Evolutionary conservation across 805 yeast species (phyloP).

Genomic region (Scheffersomyces amazonensis): DNA sequence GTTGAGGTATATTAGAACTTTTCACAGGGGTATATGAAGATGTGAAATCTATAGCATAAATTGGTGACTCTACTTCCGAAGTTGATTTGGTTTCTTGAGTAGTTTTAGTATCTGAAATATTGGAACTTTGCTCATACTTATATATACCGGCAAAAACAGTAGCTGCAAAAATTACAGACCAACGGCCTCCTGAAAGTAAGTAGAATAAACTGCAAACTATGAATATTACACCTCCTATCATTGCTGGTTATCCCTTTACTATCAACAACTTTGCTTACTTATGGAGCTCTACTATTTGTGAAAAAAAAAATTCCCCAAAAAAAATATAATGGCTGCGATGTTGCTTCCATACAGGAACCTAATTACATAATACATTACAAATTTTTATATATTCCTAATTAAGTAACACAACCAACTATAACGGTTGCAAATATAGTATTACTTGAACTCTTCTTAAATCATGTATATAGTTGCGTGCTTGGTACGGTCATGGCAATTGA

Average conservation of each 20-base stretch:
- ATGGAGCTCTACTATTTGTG: background rate
- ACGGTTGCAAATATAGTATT: too few species aligned
- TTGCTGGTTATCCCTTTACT: background rate
- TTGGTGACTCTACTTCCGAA: constrained; percentile 23
- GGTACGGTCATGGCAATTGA: too few species aligned
- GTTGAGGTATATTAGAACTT: constrained; percentile 15
- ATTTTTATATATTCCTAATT: too few species aligned
- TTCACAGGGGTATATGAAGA: constrained; percentile 24
- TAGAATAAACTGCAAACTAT: constrained; percentile 25
- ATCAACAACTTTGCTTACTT: background rate
- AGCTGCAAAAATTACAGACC: constrained; percentile 29
- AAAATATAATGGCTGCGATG: constrained; percentile 8
- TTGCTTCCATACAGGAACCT: too few species aligned
- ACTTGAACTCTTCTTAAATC: too few species aligned
- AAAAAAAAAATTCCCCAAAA: background rate
- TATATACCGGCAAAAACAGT: too few species aligned
- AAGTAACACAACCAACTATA: too few species aligned
- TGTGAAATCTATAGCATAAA: constrained; percentile 43
- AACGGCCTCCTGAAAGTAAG: constrained; percentile 41
- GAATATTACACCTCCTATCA: constrained; percentile 10
- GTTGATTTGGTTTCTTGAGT: background rate
- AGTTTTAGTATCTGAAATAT: too few species aligned
- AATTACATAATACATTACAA: too few species aligned
- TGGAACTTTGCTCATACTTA: too few species aligned
- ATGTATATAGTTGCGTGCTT: too few species aligned